Percentiles rank a stretch among this genome's conserved stretches.
Conservation (phyloP, 2,329 filamentous ascomycete genomes). For the Diaporthe aspalathi region DNA sequence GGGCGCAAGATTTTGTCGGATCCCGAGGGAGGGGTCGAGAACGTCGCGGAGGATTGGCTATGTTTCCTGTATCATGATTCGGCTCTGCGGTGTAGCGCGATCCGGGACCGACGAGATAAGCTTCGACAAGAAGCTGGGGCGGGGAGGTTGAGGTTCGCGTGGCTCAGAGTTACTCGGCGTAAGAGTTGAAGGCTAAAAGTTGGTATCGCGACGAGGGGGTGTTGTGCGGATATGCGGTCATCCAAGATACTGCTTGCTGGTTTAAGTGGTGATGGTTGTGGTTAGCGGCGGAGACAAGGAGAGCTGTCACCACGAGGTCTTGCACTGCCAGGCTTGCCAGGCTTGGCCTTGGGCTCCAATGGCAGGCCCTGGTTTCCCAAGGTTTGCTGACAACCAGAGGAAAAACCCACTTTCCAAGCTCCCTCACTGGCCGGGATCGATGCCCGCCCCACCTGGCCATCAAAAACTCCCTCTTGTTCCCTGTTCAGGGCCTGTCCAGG, state of each 20-base stretch:
- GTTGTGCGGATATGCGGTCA: slow-evolving; percentile 4
- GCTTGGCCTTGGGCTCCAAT: slow-evolving; percentile 10
- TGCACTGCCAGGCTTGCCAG: background rate
- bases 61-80: slow-evolving; percentile 32
- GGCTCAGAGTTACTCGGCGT: background rate
- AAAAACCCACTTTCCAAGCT: slow-evolving; percentile 23
- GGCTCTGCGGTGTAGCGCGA: background rate
- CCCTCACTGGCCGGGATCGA: background rate
- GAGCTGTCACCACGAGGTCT: slow-evolving; percentile 25
- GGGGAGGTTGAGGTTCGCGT: background rate
- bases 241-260: background rate
- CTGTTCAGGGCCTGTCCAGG: slow-evolving; percentile 6
- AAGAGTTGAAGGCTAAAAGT: background rate
- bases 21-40: slow-evolving; percentile 16
- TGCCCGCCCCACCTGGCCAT: no score
- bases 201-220: background rate
- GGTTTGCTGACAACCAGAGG: slow-evolving; percentile 20
- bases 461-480: no score
- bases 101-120: background rate
- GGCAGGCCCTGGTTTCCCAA: slow-evolving; percentile 6
- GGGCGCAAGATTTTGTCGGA: background rate
- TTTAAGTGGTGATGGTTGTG: background rate
- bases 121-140: background rate
- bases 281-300: slow-evolving; percentile 19
- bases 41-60: slow-evolving; percentile 20